phyloP scores from a whole-genome alignment of 2,329 filamentous ascomycete species.

The Gaeumannomyces tritici region DNA sequence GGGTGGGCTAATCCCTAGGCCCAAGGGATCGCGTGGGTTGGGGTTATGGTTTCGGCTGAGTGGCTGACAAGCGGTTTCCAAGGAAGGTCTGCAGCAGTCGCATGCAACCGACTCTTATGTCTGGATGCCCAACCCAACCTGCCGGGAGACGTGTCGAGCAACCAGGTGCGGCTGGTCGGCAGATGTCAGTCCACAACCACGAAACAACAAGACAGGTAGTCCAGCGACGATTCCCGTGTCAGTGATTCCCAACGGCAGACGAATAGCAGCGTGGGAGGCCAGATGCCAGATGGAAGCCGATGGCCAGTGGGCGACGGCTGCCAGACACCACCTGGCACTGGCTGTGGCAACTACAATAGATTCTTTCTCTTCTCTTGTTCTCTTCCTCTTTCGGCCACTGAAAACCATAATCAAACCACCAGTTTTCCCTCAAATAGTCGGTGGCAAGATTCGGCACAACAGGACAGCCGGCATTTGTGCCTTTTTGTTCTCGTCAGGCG shows the following conservation, averaged over 20 bases:
- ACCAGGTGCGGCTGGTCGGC: background rate
- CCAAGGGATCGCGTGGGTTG: background rate
- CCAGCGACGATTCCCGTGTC: background rate
- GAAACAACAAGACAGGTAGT: background rate
- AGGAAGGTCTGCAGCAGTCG: conserved; percentile 1
- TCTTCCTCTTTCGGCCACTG: too few species aligned
- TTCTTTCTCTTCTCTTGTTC: too few species aligned
- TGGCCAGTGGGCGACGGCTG: background rate
- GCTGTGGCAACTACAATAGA: too few species aligned
- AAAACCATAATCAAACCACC: background rate
- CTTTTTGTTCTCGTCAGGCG: background rate
- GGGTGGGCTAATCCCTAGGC: background rate
- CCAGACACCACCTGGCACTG: background rate
- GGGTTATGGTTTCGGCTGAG: background rate
- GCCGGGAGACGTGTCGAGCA: conserved; percentile 2
- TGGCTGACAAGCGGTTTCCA: background rate
- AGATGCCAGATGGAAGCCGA: background rate
- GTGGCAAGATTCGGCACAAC: background rate
- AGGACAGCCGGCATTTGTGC: background rate
- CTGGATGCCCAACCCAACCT: conserved; percentile 3
- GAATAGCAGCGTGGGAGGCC: background rate
- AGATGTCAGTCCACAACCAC: background rate
- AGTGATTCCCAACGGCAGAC: background rate
- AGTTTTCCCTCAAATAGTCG: background rate
- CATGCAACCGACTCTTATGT: conserved; percentile 1